Base-by-base conservation (phyloP, 1,284 basidiomycete genomes). In the Cryptococcus sp. region DNA sequence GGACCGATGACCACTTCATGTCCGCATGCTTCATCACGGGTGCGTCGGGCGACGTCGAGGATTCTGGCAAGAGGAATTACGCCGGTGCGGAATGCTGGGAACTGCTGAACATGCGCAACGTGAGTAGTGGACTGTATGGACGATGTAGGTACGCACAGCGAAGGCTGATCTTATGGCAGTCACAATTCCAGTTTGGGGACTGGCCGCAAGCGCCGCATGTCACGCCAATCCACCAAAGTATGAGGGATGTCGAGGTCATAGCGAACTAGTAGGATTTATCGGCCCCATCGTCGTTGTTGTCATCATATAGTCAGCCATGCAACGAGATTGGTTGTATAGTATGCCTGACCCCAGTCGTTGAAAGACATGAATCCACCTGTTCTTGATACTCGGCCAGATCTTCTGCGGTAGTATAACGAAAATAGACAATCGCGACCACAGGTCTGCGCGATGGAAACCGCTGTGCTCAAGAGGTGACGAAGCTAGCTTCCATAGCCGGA, bases 21-120 rank as follows among this genome's bases (percentile, higher is more conserved):
- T 45, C 42, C 16, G 42, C 42, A 5, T 19, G n/a, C n/a, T 45
- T 45, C 42, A 45, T 45, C 22, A 22, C 42, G n/a, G 42, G 42
- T 19, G 42, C 42, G 6, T n/a, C 42, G 6, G 42, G 42, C 42
- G 42, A 45, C 16, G 42, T 45, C 42, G 42, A 45, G 16, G 42
- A 45, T 45, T 45, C 4, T 45, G 42, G 42, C 6, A 45, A 45
- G 16, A 45, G 15, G 42, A 45, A 45, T 22, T 45, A 45, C 42
- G 42, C 42, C 42, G 42, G 42, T 8, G 42, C 42, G 22, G 42
- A 45, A 22, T 45, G 42, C 42, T 45, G 42, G 42, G 42, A 45
- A 45, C 42, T 45, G 42, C 42, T 45, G n/a, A 45, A 45, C 42
- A 45, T 45, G 42, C 42, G 42, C 7, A 45, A 45, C 22, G 42